Base-by-base conservation (phyloP, 352 stramenopile genomes). In the Achlya hypogyna region DNA sequence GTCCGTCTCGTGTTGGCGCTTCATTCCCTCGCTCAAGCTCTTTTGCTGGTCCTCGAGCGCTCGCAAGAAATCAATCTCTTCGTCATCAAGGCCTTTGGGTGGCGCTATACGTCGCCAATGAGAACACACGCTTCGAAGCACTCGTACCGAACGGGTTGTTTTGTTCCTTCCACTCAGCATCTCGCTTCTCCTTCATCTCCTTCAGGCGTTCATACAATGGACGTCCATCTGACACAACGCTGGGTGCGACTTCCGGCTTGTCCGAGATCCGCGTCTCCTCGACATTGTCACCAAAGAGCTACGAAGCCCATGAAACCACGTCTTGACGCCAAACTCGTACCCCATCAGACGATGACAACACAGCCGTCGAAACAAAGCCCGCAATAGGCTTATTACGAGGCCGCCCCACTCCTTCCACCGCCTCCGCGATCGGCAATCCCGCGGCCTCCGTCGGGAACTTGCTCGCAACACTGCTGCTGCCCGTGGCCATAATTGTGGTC, bases 121-220 rank as follows among this genome's bases (percentile, higher is more conserved):
- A 59, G 16, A 32, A 20, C 14, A 69, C 5, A 23, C 23, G 6
- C 2, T 6, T 59, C 23, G 28, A 40, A 60, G 5, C 5, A n/a
- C 4, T 22, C 65, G 3, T 52, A 93, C 86, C 86, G 63, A 93
- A 95, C 22, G 86, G 84, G 51, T 95, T 95, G 70, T 95, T 85
- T 72, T 95, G 93, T 66, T 92, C 81, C 67, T 91, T 91, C 86
- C 86, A 95, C n/a, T 93, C 86, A 32, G 78, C 82, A 49, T 95
- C 84, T 25, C 92, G 91, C 62, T 87, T 63, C 29, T 92, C 81
- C 25, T 79, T 82, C 43, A 79, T 78, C 53, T 93, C 84, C 69
- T 93, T 81, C 14, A 95, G 73, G 1, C 84, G 84, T 40, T 95
- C 86, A 54, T 89, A 93, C 34, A 95, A 72, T 27, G 86, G 84